Base-by-base conservation (phyloP, 2,329 filamentous ascomycete species). In the Pezicula radicicola region DNA sequence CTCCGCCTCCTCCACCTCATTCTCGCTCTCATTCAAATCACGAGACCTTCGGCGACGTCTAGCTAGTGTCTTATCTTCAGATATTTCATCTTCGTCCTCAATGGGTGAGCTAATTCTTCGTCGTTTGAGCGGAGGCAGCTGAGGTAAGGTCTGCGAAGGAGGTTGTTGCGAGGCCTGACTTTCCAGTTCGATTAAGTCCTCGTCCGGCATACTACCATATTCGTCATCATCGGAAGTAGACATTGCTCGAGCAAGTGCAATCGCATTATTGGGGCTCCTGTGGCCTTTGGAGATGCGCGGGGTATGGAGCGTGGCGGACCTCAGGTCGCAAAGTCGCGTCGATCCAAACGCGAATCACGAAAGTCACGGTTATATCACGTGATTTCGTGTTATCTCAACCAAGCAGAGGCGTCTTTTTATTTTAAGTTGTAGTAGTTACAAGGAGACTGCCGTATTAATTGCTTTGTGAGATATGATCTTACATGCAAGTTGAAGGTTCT, bases 161-260 rank as follows among this genome's bases (percentile, higher is more conserved):
- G 48, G 59, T 71, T 70, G 4, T 33, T 50, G 41, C 12, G 48
- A 49, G 15, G 69, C 68, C 56, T 84, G 78, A 36, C 79, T 83
- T 19, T 84, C 74, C 6, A 78, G 84, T 35, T 78, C 71, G 42
- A 88, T 74, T 53, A 89, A 71, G 58, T 87, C 85, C 61, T 86
- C 85, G 55, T 89, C 85, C 48, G 80, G 77, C 48, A 87, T 77
- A 56, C 83, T 83, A 53, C 83, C 83, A 62, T 83, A 87, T 43
- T 85, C 82, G 58, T 87, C 81, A 54, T 72, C 76, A 54, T 81
- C 62, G 9, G 19, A 27, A 6, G 16, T 28, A 16, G 42, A 45
- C 42, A 45, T 45, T 21, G n/a, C 27, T 21, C 18, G 13, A 10
- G 19, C 27, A 25, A 27, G 12, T 18, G n/a, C 16, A 25, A 19